Percentiles rank a stretch among this genome's conserved stretches.
phyloP scores from a whole-genome alignment of 2,329 filamentous ascomycete species.

The Septoria linicola region DNA sequence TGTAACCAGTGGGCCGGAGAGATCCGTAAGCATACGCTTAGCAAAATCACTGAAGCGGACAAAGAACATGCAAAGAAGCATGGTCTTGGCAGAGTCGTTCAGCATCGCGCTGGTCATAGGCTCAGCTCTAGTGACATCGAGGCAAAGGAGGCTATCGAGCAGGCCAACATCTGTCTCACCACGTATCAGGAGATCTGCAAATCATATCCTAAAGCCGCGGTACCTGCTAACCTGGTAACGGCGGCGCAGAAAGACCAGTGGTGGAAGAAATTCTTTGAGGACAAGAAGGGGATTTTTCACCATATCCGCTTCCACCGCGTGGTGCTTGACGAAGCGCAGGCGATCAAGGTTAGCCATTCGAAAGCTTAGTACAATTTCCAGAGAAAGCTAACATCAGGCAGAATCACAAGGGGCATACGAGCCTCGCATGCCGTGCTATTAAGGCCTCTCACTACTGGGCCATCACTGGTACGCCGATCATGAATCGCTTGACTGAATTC shows the following conservation, averaged over 20 bases:
- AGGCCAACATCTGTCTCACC: slow-evolving; percentile 40
- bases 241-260: slow-evolving; percentile 43
- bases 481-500: slow-evolving; percentile 37
- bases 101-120: slow-evolving; percentile 21
- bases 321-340: slow-evolving; percentile 90
- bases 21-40: slow-evolving; percentile 30
- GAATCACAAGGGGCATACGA: slow-evolving; percentile 48
- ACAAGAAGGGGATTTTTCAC: slow-evolving; percentile 42
- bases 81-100: slow-evolving; percentile 26
- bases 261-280: slow-evolving; percentile 37
- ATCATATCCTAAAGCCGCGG: slow-evolving; percentile 45
- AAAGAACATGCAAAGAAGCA: slow-evolving; percentile 17
- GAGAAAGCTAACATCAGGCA: slow-evolving; percentile 1
- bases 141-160: slow-evolving; percentile 15
- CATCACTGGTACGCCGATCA: slow-evolving; percentile 46
- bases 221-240: slow-evolving; percentile 41
- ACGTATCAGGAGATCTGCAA: slow-evolving; percentile 45
- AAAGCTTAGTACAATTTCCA: not conserved
- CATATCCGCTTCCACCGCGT: slow-evolving; percentile 50
- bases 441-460: slow-evolving; percentile 44
- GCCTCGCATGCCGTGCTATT: slow-evolving; percentile 47
- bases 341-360: slow-evolving; percentile 66
- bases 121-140: slow-evolving; percentile 10
- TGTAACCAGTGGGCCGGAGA: slow-evolving; percentile 43
- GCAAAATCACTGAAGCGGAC: slow-evolving; percentile 12